These are phyloP conservation scores for Solanum clarkiae DNA, from an alignment of 257 asterid genomes.

Conservation along the genomic window DNA sequence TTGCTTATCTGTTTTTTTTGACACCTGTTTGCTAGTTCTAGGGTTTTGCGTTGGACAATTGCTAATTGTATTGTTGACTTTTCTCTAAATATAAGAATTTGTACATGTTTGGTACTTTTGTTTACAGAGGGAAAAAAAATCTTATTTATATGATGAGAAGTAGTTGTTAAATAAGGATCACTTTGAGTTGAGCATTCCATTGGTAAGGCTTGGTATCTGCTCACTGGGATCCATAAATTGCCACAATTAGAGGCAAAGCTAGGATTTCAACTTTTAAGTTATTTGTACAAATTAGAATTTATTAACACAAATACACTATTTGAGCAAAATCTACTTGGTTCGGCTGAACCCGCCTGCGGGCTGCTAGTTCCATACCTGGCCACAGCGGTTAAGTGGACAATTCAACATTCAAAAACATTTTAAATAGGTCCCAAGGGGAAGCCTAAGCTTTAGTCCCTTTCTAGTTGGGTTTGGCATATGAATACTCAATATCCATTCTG, in stretches of 20 bases:
- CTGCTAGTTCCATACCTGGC: too few relatives aligned
- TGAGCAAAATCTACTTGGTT: too few relatives aligned
- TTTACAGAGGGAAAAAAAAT: not conserved
- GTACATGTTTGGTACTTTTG: not conserved
- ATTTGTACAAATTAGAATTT: too few relatives aligned
- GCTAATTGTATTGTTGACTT: not conserved
- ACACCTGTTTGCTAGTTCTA: not conserved
- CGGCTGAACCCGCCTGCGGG: too few relatives aligned
- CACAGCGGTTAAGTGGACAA: not conserved
- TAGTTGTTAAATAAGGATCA: not conserved
- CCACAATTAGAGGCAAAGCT: not conserved
- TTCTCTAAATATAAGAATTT: not conserved
- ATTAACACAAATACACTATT: too few relatives aligned
- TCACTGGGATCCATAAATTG: not conserved
- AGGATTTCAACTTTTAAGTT: too few relatives aligned
- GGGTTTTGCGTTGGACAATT: not conserved
- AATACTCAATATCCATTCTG: not conserved
- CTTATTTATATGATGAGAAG: not conserved
- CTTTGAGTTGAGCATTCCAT: not conserved
- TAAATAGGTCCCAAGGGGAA: not conserved
- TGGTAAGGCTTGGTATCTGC: not conserved
- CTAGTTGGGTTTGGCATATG: not conserved
- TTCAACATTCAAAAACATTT: slow-evolving; percentile 3
- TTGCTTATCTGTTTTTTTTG: not conserved
- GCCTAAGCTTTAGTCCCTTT: slow-evolving; percentile 2